Evolutionary conservation across 163 green algal species (phyloP).

Genomic region (Coccomyxa subellipsoidea): DNA sequence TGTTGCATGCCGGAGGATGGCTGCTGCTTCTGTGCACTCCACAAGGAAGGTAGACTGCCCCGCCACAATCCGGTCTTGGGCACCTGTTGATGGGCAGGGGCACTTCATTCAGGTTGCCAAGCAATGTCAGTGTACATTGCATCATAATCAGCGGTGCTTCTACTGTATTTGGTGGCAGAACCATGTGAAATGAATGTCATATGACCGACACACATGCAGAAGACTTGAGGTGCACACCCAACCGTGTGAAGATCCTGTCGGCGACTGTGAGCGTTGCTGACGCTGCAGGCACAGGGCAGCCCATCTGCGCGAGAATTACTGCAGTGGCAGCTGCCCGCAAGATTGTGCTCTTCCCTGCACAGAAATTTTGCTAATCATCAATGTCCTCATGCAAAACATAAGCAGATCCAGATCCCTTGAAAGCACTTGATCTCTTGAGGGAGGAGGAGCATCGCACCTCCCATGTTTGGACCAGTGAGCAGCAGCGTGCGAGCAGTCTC

Average conservation of each 20-base stretch:
- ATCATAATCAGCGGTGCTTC: background rate
- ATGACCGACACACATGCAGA: too few species aligned
- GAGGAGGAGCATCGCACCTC: slow-evolving; percentile 23
- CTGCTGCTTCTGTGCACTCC: slow-evolving; percentile 79
- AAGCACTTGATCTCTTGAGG: too few species aligned
- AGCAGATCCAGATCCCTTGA: too few species aligned
- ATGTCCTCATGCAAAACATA: too few species aligned
- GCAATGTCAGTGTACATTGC: too few species aligned
- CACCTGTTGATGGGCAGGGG: too few species aligned
- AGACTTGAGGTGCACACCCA: too few species aligned
- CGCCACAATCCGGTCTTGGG: slow-evolving; percentile 58
- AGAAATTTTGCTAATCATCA: background rate
- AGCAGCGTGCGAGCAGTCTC: slow-evolving; percentile 13
- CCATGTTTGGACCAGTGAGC: slow-evolving; percentile 96
- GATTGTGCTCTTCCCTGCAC: slow-evolving; percentile 83
- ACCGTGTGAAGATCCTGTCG: slow-evolving; percentile 91
- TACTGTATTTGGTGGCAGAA: too few species aligned
- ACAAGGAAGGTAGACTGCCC: slow-evolving; percentile 94
- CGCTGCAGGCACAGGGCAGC: slow-evolving; percentile 80
- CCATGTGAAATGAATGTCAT: too few species aligned
- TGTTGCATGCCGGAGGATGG: slow-evolving; percentile 44
- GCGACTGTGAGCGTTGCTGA: slow-evolving; percentile 65
- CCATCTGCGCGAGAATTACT: slow-evolving; percentile 75
- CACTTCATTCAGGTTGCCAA: too few species aligned
- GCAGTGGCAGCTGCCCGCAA: slow-evolving; percentile 80